Percentiles rank a stretch among this genome's conserved stretches.
Evolutionary conservation across 345 rosid genomes (phyloP).

Genomic region (Leavenworthia alabamica): DNA sequence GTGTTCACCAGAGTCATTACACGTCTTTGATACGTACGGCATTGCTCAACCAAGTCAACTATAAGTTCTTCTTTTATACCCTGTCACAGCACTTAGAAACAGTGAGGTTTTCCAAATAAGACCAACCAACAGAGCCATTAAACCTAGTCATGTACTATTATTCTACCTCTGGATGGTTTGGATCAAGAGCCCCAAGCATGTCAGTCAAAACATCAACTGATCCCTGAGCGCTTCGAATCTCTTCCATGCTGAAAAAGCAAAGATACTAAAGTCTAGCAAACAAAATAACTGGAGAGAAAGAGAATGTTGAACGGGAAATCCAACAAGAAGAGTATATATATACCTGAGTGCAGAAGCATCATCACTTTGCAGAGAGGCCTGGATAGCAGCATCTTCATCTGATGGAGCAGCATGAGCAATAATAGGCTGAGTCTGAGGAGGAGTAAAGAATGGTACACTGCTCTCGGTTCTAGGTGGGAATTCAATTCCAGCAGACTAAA

Average conservation of each 20-base stretch:
- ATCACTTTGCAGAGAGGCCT: constrained; percentile 82
- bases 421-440: constrained; percentile 85
- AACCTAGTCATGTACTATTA: neutral
- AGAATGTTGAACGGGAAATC: neutral
- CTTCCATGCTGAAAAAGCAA: constrained; percentile 48
- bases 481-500: constrained; percentile 75
- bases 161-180: constrained; percentile 66
- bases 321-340: too few species aligned
- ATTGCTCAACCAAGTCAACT: constrained; percentile 86
- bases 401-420: constrained; percentile 39
- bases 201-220: constrained; percentile 69
- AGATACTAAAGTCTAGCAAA: neutral
- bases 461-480: constrained; percentile 86
- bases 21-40: constrained; percentile 76
- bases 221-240: constrained; percentile 71
- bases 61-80: constrained; percentile 77
- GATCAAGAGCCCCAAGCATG: constrained; percentile 86
- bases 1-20: constrained; percentile 74
- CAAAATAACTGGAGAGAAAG: neutral
- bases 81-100: constrained; percentile 42
- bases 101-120: neutral
- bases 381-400: constrained; percentile 87
- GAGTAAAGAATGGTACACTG: constrained; percentile 84
- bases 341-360: constrained; percentile 91
- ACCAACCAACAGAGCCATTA: constrained; percentile 2